Base-by-base conservation (phyloP, 202 grass and related monocot genomes). In the Hordeum pubiflorum region DNA sequence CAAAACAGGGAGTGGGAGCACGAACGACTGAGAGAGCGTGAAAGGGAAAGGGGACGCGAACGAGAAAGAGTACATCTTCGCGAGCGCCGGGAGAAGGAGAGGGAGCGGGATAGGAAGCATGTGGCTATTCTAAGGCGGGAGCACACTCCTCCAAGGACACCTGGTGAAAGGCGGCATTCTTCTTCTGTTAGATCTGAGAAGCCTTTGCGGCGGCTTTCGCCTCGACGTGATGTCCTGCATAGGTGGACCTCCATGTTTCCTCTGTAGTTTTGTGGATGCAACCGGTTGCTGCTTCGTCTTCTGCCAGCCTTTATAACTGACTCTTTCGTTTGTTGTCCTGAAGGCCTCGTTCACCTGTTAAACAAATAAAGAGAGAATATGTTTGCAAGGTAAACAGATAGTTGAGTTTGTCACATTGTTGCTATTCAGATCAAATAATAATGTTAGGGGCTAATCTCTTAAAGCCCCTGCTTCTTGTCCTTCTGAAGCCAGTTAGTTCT, bases 281-380 rank as follows among this genome's bases (percentile, higher is more conserved):
- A 59, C 81, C 83, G 58, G 71, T 86, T 90, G 85, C 58, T 90
- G 85, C 82, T 94, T 89, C 81, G 69, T 82, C 65, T 89, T 75
- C 75, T 66, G 85, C 86, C 89, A 80, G 85, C 77, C 82, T 83
- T 93, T 79, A 87, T 79, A 92, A 97, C 88, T 97, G 91, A 97
- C 86, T 78, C 59, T 89, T 86, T 89, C 23, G 48, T 89, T 85
- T 94, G 84, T 92, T 91, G 85, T 92, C 84, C 89, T 97, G 91
- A 97, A 94, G 94, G 91, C 94, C 91, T 84, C 85, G 81, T 90
- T 92, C 94, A 65, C 89, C 91, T 85, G 87, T 92, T 85, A 91
- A 89, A 90, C 91, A 97, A 87, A 94, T 90, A 92, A 97, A 97
- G 91, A 92, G 94, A 91, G 89, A 97, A 76, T 97, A 97, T 90